Percentiles rank a stretch among this genome's conserved stretches.
Conservation (phyloP, 345 rosid genomes). For the Euphorbia pulcherrima region DNA sequence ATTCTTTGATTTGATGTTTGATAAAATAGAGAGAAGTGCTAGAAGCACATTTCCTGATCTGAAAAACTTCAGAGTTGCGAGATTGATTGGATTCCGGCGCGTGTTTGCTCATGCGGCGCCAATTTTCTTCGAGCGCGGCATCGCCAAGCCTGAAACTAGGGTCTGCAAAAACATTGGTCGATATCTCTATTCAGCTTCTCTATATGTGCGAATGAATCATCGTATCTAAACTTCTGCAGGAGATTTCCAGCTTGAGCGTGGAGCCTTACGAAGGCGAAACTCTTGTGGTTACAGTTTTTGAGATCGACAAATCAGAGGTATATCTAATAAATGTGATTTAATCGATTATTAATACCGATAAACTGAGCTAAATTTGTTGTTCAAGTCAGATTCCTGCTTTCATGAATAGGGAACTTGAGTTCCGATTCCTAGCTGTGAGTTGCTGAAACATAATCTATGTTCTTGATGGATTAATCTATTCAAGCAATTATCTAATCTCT, state of each 20-base stretch:
- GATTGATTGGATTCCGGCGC: conserved; percentile 69
- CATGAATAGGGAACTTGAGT: conserved; percentile 75
- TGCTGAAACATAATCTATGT: conserved; percentile 12
- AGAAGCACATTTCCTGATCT: conserved; percentile 83
- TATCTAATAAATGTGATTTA: background rate
- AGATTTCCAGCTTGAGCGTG: conserved; percentile 80
- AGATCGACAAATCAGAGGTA: conserved; percentile 72
- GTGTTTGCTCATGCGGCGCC: conserved; percentile 82
- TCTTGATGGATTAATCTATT: background rate
- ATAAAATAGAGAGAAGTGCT: conserved; percentile 66
- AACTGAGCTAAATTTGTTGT: conserved; percentile 1
- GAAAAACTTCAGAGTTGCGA: conserved; percentile 72
- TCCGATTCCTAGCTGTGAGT: conserved; percentile 84
- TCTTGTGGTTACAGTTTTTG: conserved; percentile 77
- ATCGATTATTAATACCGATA: background rate
- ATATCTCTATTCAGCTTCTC: background rate
- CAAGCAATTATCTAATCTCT: background rate
- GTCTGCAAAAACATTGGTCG: conserved; percentile 22
- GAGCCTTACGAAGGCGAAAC: conserved; percentile 74
- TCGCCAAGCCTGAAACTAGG: conserved; percentile 83
- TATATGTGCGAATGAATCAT: background rate
- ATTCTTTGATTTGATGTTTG: background rate
- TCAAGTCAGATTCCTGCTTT: conserved; percentile 74
- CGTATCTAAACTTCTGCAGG: conserved; percentile 40
- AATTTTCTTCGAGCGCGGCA: conserved; percentile 88